Percentiles rank a stretch among this genome's conserved stretches.
Evolutionary conservation across 768 basidiomycete genomes (phyloP).

Genomic region (Hericium alpestre): DNA sequence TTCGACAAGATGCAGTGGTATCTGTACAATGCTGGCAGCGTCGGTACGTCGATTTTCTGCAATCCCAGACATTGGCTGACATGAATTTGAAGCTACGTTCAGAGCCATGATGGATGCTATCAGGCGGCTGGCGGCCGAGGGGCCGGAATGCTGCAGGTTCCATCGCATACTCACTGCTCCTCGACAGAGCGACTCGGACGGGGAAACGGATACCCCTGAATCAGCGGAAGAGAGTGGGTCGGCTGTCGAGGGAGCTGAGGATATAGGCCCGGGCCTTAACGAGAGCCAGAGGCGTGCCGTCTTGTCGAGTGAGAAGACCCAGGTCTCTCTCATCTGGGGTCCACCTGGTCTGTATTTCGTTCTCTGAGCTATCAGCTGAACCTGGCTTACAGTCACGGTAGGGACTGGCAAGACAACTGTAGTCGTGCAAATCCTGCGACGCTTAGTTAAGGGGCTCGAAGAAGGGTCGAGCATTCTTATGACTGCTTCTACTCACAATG

Average conservation of each 20-base stretch:
- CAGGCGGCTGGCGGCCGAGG: conserved; percentile 32
- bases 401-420: conserved; percentile 69
- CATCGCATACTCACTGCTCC: conserved; percentile 32
- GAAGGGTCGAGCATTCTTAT: conserved; percentile 43
- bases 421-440: conserved; percentile 47
- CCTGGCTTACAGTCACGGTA: conserved; percentile 13
- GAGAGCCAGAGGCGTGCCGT: conserved; percentile 46
- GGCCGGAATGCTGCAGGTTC: conserved; percentile 37
- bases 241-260: conserved; percentile 1
- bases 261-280: conserved; percentile 29
- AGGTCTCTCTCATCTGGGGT: conserved; percentile 55
- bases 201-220: not conserved
- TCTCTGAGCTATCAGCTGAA: not conserved
- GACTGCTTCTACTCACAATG: conserved; percentile 66
- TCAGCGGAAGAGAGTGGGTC: not conserved
- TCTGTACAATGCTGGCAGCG: conserved; percentile 51
- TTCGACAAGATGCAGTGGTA: conserved; percentile 51
- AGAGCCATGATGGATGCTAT: conserved; percentile 60
- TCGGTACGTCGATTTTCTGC: conserved; percentile 27
- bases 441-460: conserved; percentile 24
- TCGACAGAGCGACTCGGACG: not conserved
- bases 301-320: conserved; percentile 26
- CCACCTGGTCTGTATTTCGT: conserved; percentile 38
- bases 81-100: conserved; percentile 35
- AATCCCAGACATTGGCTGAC: not conserved